phyloP scores from a whole-genome alignment of 2,329 filamentous ascomycete species.

The Ophiocordyceps polyrhachis-furcata region DNA sequence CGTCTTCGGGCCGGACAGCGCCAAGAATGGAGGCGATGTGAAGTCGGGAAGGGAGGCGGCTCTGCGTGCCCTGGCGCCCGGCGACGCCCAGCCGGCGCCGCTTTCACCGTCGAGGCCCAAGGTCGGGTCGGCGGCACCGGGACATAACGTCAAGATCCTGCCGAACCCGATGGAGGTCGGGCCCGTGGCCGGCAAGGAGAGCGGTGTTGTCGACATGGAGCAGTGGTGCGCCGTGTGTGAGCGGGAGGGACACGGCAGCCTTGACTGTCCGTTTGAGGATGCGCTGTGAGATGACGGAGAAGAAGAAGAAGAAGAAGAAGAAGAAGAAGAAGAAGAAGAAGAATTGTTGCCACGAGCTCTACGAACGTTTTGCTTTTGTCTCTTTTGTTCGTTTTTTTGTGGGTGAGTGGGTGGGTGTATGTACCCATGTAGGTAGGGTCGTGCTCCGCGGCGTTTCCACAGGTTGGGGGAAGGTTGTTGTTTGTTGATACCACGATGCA shows the following conservation, averaged over 20 bases:
- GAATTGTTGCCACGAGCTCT: not conserved
- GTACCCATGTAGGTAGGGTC: no score
- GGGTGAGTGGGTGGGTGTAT: no score
- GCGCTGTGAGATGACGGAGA: slow-evolving; percentile 37
- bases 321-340: no score
- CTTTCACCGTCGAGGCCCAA: slow-evolving; percentile 32
- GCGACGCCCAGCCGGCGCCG: slow-evolving; percentile 33
- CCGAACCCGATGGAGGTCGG: slow-evolving; percentile 46
- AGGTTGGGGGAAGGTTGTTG: no score
- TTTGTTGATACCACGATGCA: no score
- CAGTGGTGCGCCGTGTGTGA: slow-evolving; percentile 98
- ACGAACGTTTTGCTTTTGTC: slow-evolving; percentile 2
- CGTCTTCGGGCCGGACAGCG: slow-evolving; percentile 46
- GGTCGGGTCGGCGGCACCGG: slow-evolving; percentile 18
- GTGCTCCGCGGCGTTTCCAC: no score
- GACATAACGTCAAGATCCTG: slow-evolving; percentile 21
- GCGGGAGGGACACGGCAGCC: slow-evolving; percentile 88
- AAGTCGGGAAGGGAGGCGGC: slow-evolving; percentile 19
- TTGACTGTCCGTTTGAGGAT: slow-evolving; percentile 86
- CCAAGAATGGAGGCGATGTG: slow-evolving; percentile 13
- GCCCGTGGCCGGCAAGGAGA: slow-evolving; percentile 61
- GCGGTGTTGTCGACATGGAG: slow-evolving; percentile 56
- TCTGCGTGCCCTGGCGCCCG: slow-evolving; percentile 17
- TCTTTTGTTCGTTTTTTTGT: slow-evolving; percentile 1
- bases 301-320: no score